A percentile compares a stretch with the other conserved stretches of the same genome.
These are phyloP conservation scores for Mycotypha africana DNA, from an alignment of 371 early-diverging fungal species.

Conservation along the genomic window DNA sequence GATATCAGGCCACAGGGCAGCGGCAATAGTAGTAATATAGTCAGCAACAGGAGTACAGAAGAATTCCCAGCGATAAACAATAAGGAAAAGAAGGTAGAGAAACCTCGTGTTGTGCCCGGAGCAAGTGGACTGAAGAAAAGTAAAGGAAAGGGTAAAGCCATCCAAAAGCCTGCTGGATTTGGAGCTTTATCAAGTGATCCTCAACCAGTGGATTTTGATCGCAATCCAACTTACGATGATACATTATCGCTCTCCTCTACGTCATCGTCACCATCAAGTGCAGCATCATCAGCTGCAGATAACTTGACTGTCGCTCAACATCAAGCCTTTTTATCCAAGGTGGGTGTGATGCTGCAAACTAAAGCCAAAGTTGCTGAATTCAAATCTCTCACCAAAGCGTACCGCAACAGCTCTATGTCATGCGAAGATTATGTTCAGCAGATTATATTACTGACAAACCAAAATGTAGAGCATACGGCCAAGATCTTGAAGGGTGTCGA, in stretches of 20 bases:
- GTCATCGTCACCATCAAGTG: constrained; percentile 1
- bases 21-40: not conserved
- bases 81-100: constrained; percentile 3
- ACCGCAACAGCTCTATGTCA: constrained; percentile 43
- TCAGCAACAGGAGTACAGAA: not conserved
- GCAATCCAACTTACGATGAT: too few relatives aligned
- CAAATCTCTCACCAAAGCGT: constrained; percentile 51
- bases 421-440: constrained; percentile 54
- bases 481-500: constrained; percentile 52
- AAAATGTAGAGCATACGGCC: constrained; percentile 36
- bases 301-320: constrained; percentile 20
- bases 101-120: constrained; percentile 7
- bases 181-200: constrained; percentile 16
- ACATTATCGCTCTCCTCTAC: too few relatives aligned
- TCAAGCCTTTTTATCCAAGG: constrained; percentile 38
- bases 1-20: too few relatives aligned
- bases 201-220: too few relatives aligned
- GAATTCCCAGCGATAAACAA: constrained; percentile 4
- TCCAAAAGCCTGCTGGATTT: constrained; percentile 27
- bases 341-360: constrained; percentile 39
- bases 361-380: constrained; percentile 54
- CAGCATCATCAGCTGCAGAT: constrained; percentile 1
- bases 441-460: constrained; percentile 43
- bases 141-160: constrained; percentile 9
- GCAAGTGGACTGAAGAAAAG: constrained; percentile 8